These are phyloP conservation scores for Iris macrosiphon DNA, from an alignment of 106 monocot species.

Conservation along the genomic window DNA sequence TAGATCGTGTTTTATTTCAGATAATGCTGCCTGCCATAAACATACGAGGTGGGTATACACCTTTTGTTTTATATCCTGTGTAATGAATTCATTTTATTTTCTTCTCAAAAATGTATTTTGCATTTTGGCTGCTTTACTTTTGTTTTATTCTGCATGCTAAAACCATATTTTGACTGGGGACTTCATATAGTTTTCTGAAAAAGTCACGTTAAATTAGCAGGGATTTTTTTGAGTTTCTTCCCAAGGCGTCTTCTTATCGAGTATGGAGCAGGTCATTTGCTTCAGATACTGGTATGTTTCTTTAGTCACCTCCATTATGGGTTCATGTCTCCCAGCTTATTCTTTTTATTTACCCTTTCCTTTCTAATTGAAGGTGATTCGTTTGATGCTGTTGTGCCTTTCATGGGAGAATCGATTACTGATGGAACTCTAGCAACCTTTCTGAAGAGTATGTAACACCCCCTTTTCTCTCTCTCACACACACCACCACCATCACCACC, in stretches of 20 bases:
- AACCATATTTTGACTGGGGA: too few species aligned
- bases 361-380: conserved; percentile 44
- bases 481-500: too few species aligned
- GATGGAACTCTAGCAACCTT: conserved; percentile 89
- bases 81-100: background rate
- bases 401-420: conserved; percentile 97
- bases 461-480: conserved; percentile 3
- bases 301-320: background rate
- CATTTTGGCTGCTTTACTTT: background rate
- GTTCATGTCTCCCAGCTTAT: background rate
- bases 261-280: conserved; percentile 68
- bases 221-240: conserved; percentile 24
- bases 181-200: too few species aligned
- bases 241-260: conserved; percentile 34
- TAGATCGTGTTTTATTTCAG: conserved; percentile 11
- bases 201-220: conserved; percentile 21
- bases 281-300: conserved; percentile 52
- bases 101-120: background rate
- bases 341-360: conserved; percentile 1
- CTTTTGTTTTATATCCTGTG: background rate
- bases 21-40: background rate
- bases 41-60: background rate
- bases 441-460: conserved; percentile 61
- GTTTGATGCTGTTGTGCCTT: conserved; percentile 80
- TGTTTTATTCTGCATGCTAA: background rate